phyloP scores from a whole-genome alignment of 331 rosid species.

The Malus hybrid region DNA sequence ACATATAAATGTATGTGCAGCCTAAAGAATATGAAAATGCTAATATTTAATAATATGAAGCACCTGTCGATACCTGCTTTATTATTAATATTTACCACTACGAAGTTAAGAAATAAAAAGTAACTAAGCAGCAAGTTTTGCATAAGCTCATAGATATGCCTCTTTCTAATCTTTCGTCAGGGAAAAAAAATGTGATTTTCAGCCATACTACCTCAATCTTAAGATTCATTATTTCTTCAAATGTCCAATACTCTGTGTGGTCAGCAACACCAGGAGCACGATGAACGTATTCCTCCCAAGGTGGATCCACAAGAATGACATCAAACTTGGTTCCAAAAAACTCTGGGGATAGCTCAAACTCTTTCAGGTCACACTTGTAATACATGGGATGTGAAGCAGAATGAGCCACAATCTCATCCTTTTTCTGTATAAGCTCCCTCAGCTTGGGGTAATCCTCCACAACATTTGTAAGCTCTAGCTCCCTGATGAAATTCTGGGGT shows the following conservation, averaged over 20 bases:
- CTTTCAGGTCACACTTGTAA: constrained; percentile 65
- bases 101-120: not conserved
- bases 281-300: constrained; percentile 97
- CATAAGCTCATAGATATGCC: constrained; percentile 4
- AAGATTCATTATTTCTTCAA: constrained; percentile 92
- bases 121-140: not conserved
- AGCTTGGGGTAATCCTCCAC: constrained; percentile 97
- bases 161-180: not conserved
- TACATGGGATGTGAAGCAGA: constrained; percentile 81
- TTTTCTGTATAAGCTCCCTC: constrained; percentile 92
- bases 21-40: not conserved
- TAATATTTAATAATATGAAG: not conserved
- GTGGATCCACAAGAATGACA: constrained; percentile 93
- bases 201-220: constrained; percentile 71
- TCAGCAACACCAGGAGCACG: constrained; percentile 99
- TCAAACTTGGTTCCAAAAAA: constrained; percentile 92
- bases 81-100: not conserved
- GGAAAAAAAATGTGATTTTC: not conserved
- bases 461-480: constrained; percentile 86
- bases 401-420: constrained; percentile 81
- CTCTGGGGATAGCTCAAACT: constrained; percentile 83
- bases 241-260: constrained; percentile 90
- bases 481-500: constrained; percentile 92
- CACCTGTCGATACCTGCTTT: not conserved
- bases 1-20: not conserved